Base-by-base conservation (phyloP, 176 grass and related monocot genomes). In the Bothriochloa decipiens region DNA sequence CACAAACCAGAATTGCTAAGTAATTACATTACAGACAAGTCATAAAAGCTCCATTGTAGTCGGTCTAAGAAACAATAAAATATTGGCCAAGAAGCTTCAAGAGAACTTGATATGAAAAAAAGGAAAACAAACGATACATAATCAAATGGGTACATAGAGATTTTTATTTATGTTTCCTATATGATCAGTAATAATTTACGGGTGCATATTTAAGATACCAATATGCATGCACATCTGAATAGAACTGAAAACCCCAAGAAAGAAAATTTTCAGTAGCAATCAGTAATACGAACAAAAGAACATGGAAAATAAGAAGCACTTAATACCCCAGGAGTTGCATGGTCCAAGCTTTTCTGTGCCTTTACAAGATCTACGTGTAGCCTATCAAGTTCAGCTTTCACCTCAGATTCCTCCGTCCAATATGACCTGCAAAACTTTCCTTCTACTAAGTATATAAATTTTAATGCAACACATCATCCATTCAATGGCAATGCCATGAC, bases 291-390 rank as follows among this genome's bases (percentile, higher is more conserved):
- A 85, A 76, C 47, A 73, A 77, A 77, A 66, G 12, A 41, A 42
- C 4, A 37, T 66, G 17, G 28, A 66, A 72, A 81, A 41, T 50
- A 36, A 65, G 23, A 32, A 65, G 72, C 20, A 55, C 66, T 79
- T 78, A 64, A 89, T 82, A 98, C 96, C 82, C 96, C 93, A 52
- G 96, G 96, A 1, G 86, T 94, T 76, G 96, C 93, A 86, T 95
- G 89, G 65, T 98, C 96, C 63, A 98, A 83, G 82, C 89, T 95
- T 88, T 98, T 98, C 49, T 93, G 91, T 46, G 89, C 91, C 78
- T 98, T 98, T 74, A 89, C 50, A 84, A 98, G 93, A 71, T 95
- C 96, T 6, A 82, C 89, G 70, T 65, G 82, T 76, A 95, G 91
- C 78, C 78, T 88, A 83, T 92, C 88, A 25, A 98, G 95, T 78